A percentile compares a stretch with the other conserved stretches of the same genome.
Evolutionary conservation across 345 rosid species (phyloP).

Genomic region (Lumnitzera littorea): DNA sequence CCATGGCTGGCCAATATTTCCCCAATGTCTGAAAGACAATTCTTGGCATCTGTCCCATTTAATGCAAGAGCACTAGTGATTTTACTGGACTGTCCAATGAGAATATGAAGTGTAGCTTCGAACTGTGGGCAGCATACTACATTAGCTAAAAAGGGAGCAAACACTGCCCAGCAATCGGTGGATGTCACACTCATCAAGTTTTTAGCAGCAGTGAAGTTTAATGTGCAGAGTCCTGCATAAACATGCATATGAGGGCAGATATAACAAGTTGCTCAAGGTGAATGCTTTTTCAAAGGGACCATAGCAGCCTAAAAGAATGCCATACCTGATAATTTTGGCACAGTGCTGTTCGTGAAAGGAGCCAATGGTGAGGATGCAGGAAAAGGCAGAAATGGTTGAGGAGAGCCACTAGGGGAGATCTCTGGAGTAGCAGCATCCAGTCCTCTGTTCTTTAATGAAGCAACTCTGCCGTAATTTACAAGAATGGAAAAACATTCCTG

Average conservation of each 20-base stretch:
- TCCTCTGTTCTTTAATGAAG: conserved; percentile 10
- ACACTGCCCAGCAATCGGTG: conserved; percentile 63
- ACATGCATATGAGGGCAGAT: not conserved
- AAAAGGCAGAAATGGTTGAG: conserved; percentile 85
- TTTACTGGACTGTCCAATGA: conserved; percentile 75
- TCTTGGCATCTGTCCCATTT: conserved; percentile 50
- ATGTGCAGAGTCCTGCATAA: conserved; percentile 53
- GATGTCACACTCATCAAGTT: conserved; percentile 72
- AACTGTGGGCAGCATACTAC: conserved; percentile 97
- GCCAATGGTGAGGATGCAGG: conserved; percentile 87
- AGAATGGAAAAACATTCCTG: too few relatives aligned
- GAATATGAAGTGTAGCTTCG: conserved; percentile 66
- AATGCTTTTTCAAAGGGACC: not conserved
- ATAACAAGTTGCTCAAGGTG: not conserved
- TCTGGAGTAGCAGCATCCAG: conserved; percentile 44
- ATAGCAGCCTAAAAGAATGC: not conserved
- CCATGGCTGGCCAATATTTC: conserved; percentile 74
- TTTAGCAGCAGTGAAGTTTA: conserved; percentile 68
- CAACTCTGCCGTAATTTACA: too few relatives aligned
- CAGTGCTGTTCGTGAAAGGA: conserved; percentile 60
- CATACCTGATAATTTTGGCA: conserved; percentile 80
- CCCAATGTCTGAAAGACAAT: conserved; percentile 80
- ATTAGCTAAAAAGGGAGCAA: conserved; percentile 83
- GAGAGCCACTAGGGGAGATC: conserved; percentile 61
- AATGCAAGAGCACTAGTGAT: conserved; percentile 59